Evolutionary conservation across 257 asterid species (phyloP).

Genomic region (Mitragyna speciosa): DNA sequence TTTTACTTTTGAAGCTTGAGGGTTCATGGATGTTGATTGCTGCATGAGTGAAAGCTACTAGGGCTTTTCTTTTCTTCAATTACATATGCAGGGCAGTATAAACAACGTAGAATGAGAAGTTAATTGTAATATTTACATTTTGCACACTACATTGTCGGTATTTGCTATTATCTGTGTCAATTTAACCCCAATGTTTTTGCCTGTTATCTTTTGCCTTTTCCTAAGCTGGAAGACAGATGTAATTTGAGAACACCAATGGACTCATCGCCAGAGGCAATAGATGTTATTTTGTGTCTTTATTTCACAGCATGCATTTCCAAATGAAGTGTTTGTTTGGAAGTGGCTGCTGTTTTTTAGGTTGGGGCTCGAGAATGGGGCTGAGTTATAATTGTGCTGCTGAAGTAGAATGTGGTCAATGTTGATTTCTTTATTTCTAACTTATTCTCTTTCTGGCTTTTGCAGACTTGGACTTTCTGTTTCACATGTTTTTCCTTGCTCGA

Average conservation of each 20-base stretch:
- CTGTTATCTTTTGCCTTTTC: background rate
- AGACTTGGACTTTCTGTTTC: slow-evolving; percentile 98
- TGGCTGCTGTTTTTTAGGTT: background rate
- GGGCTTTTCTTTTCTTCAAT: background rate
- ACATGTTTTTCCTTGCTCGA: slow-evolving; percentile 99
- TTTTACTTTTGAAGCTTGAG: background rate
- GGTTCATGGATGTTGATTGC: background rate
- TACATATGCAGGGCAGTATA: background rate
- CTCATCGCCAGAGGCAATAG: background rate
- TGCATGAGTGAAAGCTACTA: background rate
- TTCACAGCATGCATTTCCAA: background rate
- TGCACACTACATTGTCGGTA: background rate
- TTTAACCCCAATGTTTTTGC: background rate
- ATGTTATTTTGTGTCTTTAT: background rate
- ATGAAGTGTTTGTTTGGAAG: background rate
- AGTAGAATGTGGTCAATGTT: background rate
- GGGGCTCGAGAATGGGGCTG: background rate
- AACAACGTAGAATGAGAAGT: background rate
- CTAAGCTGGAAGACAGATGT: background rate
- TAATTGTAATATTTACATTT: background rate
- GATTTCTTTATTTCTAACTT: slow-evolving; percentile 5
- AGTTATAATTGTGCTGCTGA: background rate
- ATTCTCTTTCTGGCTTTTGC: slow-evolving; percentile 28
- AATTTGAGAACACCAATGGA: background rate
- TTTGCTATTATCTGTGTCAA: background rate